Conservation (phyloP, 352 stramenopile species). For the Globisporangium paroecandrum region DNA sequence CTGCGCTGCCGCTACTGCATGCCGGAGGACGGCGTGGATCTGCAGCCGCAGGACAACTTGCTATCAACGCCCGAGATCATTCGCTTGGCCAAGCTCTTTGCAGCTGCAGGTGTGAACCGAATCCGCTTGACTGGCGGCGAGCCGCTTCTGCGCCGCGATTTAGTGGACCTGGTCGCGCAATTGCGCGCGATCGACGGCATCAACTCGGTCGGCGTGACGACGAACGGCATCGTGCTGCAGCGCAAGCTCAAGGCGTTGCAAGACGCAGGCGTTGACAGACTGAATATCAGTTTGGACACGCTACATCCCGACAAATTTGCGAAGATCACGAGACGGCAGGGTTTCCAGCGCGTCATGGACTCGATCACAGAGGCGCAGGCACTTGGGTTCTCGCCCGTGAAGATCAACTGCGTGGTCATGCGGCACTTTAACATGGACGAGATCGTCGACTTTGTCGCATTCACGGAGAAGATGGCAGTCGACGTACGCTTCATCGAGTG, state of each 20-base stretch:
- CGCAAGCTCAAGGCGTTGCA: constrained; percentile 80
- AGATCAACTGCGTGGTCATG: constrained; percentile 98
- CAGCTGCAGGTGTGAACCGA: constrained; percentile 87
- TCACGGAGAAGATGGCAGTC: constrained; percentile 82
- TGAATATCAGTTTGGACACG: constrained; percentile 97
- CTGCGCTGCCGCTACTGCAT: constrained; percentile 97
- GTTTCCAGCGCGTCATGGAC: constrained; percentile 81
- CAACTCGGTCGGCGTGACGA: constrained; percentile 91
- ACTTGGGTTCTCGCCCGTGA: constrained; percentile 70
- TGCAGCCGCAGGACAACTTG: constrained; percentile 76
- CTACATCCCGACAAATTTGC: constrained; percentile 90
- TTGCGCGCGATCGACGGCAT: constrained; percentile 68
- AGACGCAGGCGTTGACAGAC: constrained; percentile 77
- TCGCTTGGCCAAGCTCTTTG: constrained; percentile 87
- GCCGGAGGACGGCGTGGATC: constrained; percentile 90
- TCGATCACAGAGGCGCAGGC: constrained; percentile 71
- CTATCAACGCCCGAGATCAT: constrained; percentile 92
- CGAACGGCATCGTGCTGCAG: constrained; percentile 94
- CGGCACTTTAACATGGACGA: constrained; percentile 95
- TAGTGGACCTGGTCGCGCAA: constrained; percentile 47
- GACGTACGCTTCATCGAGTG: constrained; percentile 99
- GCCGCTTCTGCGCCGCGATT: constrained; percentile 55
- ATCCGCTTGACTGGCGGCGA: constrained; percentile 96
- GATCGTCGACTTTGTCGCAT: constrained; percentile 92
- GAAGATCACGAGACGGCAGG: constrained; percentile 91